Evolutionary conservation across 2,329 filamentous ascomycete species (phyloP).

Genomic region (Alternaria infectoria): DNA sequence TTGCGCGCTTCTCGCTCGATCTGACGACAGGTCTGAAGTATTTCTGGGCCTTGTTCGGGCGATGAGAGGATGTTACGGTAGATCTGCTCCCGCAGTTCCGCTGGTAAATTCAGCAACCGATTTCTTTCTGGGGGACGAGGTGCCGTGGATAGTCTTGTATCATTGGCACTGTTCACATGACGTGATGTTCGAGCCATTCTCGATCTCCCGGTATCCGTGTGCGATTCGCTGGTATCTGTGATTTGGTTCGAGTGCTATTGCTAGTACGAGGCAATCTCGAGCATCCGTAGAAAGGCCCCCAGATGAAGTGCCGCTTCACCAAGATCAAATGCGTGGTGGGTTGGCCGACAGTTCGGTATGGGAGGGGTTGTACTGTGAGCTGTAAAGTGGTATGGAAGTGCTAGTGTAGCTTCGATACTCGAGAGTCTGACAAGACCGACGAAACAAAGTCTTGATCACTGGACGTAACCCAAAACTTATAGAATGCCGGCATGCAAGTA

Average conservation of each 20-base stretch:
- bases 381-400: too few species aligned
- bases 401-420: background rate
- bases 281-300: background rate
- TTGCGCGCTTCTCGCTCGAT: constrained; percentile 36
- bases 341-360: background rate
- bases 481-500: background rate
- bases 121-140: background rate
- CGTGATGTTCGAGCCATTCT: background rate
- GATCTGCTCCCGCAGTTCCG: constrained; percentile 40
- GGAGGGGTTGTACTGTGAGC: background rate
- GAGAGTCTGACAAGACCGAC: too few species aligned
- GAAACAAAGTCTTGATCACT: background rate
- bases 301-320: background rate
- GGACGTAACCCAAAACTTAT: background rate
- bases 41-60: constrained; percentile 19
- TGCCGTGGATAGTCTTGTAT: background rate
- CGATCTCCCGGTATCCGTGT: background rate
- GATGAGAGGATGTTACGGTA: constrained; percentile 34
- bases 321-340: background rate
- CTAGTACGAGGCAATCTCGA: background rate
- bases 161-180: background rate
- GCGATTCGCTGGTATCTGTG: background rate
- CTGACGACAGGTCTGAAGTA: constrained; percentile 36
- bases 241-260: background rate
- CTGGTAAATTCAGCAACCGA: constrained; percentile 17